Percentiles rank a stretch among this genome's conserved stretches.
phyloP scores from a whole-genome alignment of 495 filamentous ascomycete species.

The Cryomyces minteri region DNA sequence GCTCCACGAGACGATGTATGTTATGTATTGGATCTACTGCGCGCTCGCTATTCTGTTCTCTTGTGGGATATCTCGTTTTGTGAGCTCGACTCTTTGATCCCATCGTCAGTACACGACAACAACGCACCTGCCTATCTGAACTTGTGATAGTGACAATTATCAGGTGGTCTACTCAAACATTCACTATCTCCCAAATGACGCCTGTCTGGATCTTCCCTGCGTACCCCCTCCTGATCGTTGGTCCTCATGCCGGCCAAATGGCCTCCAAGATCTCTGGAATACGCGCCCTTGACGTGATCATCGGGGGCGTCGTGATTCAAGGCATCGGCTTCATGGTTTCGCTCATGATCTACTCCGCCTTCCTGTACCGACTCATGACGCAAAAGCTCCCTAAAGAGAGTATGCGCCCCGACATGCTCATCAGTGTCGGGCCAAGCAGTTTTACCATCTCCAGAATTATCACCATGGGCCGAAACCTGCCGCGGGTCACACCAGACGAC shows the following conservation, averaged over 20 bases:
- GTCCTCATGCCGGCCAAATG: conserved; percentile 53
- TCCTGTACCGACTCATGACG: conserved; percentile 79
- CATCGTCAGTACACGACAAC: too few species aligned
- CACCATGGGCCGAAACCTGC: conserved; percentile 32
- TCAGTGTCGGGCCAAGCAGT: conserved; percentile 58
- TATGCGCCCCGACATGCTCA: conserved; percentile 68
- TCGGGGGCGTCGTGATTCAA: conserved; percentile 56
- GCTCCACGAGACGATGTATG: conserved; percentile 41
- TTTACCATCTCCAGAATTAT: conserved; percentile 62
- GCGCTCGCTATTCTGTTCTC: conserved; percentile 42
- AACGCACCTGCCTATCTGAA: too few species aligned
- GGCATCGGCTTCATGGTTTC: conserved; percentile 74
- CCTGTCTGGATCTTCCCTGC: conserved; percentile 86
- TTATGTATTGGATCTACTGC: conserved; percentile 60
- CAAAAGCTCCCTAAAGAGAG: conserved; percentile 68
- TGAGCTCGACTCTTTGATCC: too few species aligned
- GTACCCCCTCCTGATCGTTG: conserved; percentile 67
- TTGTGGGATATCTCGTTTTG: conserved; percentile 39
- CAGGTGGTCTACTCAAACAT: conserved; percentile 49
- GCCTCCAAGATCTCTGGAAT: conserved; percentile 25
- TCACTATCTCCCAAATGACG: conserved; percentile 76
- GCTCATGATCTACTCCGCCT: conserved; percentile 72
- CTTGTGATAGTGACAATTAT: conserved; percentile 4
- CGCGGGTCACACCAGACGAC: conserved; percentile 27
- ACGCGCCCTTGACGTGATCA: conserved; percentile 40